Percentiles rank a stretch among this genome's conserved stretches.
Evolutionary conservation across 257 asterid species (phyloP).

Genomic region (Eucommia ulmoides): DNA sequence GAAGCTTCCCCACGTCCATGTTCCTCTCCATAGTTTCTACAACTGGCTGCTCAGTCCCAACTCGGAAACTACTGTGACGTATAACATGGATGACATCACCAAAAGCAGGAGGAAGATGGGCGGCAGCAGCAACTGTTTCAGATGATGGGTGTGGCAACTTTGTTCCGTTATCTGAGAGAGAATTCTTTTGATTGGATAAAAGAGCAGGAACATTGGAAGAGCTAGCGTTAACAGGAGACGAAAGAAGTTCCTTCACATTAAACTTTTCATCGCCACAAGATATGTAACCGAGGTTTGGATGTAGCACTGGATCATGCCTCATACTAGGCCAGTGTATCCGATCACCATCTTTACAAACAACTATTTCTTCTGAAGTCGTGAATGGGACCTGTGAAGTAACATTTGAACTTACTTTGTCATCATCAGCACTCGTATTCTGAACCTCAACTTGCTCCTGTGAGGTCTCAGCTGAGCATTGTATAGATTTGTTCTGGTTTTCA

Average conservation of each 20-base stretch:
- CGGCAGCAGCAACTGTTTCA: neutral
- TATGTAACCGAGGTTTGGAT: neutral
- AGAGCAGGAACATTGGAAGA: neutral
- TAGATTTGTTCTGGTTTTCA: neutral
- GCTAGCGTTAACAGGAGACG: neutral
- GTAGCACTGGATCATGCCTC: neutral
- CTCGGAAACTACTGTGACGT: neutral
- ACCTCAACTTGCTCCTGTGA: neutral
- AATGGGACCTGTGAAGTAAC: neutral
- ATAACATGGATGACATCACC: neutral
- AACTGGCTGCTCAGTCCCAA: neutral
- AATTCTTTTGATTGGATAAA: neutral
- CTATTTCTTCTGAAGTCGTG: neutral
- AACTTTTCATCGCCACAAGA: neutral
- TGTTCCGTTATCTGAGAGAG: neutral
- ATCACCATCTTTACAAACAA: neutral
- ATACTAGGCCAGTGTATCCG: neutral
- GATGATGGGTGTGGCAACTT: neutral
- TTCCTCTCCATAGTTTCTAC: neutral
- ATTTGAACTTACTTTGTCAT: neutral
- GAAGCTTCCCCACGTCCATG: neutral
- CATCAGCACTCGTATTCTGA: neutral
- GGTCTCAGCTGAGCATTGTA: neutral
- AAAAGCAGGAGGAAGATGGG: neutral
- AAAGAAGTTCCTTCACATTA: neutral